Conservation (phyloP, 306 rosid species). For the Benincasa hispida region DNA sequence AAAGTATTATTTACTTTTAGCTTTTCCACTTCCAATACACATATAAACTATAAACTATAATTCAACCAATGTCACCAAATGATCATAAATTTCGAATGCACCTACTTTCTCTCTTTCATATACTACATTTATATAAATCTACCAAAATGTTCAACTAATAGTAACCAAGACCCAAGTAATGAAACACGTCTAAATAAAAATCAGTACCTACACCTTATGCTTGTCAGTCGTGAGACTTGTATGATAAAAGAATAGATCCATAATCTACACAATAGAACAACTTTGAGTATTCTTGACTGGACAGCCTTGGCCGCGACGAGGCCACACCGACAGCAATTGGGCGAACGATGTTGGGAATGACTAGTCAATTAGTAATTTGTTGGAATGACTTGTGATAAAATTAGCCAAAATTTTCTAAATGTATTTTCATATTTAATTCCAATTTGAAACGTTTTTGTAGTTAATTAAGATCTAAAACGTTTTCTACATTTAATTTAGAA, state of each 20-base stretch:
- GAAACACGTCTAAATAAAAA: background rate
- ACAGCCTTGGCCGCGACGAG: too few relatives aligned
- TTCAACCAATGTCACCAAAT: background rate
- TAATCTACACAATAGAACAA: background rate
- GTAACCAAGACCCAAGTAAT: background rate
- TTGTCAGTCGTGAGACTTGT: background rate
- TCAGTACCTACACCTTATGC: background rate
- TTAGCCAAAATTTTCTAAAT: too few relatives aligned
- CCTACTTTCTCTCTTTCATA: background rate
- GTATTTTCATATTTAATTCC: too few relatives aligned
- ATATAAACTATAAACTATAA: background rate
- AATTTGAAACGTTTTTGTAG: too few relatives aligned
- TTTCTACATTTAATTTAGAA: too few relatives aligned
- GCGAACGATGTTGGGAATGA: too few relatives aligned
- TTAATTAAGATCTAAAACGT: too few relatives aligned
- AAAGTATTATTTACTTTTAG: too few relatives aligned
- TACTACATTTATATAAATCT: background rate
- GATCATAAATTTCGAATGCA: background rate
- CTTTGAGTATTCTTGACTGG: slow-evolving; percentile 35
- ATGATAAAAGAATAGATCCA: background rate
- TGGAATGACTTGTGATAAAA: too few relatives aligned
- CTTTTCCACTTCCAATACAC: too few relatives aligned
- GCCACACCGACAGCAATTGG: too few relatives aligned
- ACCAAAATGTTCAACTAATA: background rate
- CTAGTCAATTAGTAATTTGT: too few relatives aligned